phyloP scores from a whole-genome alignment of 805 yeast species.

The Ogataea degrootiae region DNA sequence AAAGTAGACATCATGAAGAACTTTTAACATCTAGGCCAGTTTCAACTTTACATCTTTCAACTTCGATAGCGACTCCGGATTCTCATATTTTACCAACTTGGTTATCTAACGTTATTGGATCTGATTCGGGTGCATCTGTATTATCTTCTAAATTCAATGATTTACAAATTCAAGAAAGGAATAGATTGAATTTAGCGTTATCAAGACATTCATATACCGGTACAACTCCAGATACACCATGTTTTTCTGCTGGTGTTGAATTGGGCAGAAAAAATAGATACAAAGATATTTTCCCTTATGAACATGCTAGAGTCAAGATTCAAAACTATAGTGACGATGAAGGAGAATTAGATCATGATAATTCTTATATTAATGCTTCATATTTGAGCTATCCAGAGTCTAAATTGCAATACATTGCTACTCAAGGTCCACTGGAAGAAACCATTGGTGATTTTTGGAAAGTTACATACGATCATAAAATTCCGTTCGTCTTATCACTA shows the following conservation, averaged over 20 bases:
- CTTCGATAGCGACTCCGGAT: slow-evolving; percentile 16
- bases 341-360: slow-evolving; percentile 35
- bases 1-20: slow-evolving; percentile 53
- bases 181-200: slow-evolving; percentile 50
- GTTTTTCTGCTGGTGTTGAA: slow-evolving; percentile 73
- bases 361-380: slow-evolving; percentile 78
- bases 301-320: slow-evolving; percentile 74
- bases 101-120: slow-evolving; percentile 38
- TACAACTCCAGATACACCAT: slow-evolving; percentile 31
- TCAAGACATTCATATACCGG: slow-evolving; percentile 18
- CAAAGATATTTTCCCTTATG: slow-evolving; percentile 83
- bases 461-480: slow-evolving; percentile 57
- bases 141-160: slow-evolving; percentile 53
- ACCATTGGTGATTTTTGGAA: slow-evolving; percentile 87
- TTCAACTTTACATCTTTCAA: slow-evolving; percentile 21
- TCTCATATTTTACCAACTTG: slow-evolving; percentile 45
- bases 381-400: slow-evolving; percentile 46
- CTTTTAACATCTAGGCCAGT: slow-evolving; percentile 25
- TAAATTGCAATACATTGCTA: slow-evolving; percentile 59
- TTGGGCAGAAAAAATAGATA: slow-evolving; percentile 79
- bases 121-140: slow-evolving; percentile 33
- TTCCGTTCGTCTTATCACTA: slow-evolving; percentile 67
- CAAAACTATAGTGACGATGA: slow-evolving; percentile 19
- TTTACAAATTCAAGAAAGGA: slow-evolving; percentile 67
- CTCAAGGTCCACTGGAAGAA: slow-evolving; percentile 79